Percentiles rank a stretch among this genome's conserved stretches.
Conservation (phyloP, 805 yeast genomes). For the Yarrowia sp. region DNA sequence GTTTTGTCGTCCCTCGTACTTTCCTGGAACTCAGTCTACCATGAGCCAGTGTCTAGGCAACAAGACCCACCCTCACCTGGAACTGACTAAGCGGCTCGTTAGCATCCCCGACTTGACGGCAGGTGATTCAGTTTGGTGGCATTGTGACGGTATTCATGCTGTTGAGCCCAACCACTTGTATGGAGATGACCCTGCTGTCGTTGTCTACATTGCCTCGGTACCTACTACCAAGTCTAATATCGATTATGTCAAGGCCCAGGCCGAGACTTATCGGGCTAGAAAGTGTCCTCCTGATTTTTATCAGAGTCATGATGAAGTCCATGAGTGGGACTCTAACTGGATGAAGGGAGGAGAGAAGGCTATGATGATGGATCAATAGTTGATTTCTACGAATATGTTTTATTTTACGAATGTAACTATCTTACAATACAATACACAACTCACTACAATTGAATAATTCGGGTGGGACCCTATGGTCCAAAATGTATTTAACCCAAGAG, state of each 20-base stretch:
- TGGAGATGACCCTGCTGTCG: background rate
- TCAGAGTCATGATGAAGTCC: background rate
- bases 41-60: background rate
- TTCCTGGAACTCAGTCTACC: background rate
- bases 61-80: background rate
- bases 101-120: background rate
- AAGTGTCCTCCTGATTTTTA: background rate
- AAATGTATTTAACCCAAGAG: too few relatives aligned
- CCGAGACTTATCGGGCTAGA: background rate
- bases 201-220: background rate
- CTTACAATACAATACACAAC: too few relatives aligned
- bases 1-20: background rate
- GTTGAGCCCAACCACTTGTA: background rate
- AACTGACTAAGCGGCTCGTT: background rate
- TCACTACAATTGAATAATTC: too few relatives aligned
- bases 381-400: too few relatives aligned
- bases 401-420: too few relatives aligned
- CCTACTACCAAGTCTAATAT: background rate
- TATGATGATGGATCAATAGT: background rate
- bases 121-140: slow-evolving; percentile 4
- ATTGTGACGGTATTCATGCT: slow-evolving; percentile 10
- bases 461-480: too few relatives aligned
- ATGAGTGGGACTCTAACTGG: background rate
- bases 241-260: background rate
- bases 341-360: background rate